Conservation (phyloP, 176 grass and related monocot species). For the Tuctoria greenei region DNA sequence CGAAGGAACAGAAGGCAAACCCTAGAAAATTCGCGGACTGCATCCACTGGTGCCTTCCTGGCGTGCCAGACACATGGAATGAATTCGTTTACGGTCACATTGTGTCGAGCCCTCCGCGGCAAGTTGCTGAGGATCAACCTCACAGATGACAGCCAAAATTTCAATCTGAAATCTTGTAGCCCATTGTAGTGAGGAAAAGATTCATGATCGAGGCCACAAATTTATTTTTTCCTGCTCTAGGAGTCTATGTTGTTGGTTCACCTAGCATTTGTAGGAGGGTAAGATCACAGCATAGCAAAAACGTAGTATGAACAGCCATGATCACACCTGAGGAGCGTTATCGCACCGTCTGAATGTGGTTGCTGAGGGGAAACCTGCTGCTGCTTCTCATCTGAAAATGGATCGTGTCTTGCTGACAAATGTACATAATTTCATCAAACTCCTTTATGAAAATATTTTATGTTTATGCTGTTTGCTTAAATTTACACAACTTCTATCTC, state of each 20-base stretch:
- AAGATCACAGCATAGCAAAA: conserved; percentile 35
- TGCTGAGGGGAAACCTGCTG: conserved; percentile 9
- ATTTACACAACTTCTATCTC: no score
- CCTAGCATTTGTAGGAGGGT: conserved; percentile 45
- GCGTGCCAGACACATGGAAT: conserved; percentile 71
- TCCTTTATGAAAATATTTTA: no score
- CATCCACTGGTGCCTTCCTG: conserved; percentile 89
- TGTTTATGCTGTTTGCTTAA: no score
- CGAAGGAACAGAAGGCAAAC: conserved; percentile 61
- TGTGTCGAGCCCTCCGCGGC: conserved; percentile 33
- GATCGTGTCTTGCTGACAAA: conserved; percentile 18
- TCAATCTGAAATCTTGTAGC: conserved; percentile 19
- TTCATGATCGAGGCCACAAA: conserved; percentile 31
- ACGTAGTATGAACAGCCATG: conserved; percentile 21
- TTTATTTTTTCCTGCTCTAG: conserved; percentile 44
- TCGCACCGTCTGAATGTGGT: conserved; percentile 22
- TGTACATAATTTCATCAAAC: conserved; percentile 33
- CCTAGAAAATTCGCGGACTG: conserved; percentile 74
- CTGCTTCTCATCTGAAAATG: conserved; percentile 15
- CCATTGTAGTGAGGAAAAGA: conserved; percentile 31
- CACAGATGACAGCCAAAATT: conserved; percentile 42
- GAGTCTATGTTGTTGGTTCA: conserved; percentile 39
- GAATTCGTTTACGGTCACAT: conserved; percentile 71
- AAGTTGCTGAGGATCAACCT: conserved; percentile 30
- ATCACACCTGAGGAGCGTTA: conserved; percentile 3